Evolutionary conservation across 2,329 filamentous ascomycete species (phyloP).

Genomic region (Neofusicoccum cordaticola): DNA sequence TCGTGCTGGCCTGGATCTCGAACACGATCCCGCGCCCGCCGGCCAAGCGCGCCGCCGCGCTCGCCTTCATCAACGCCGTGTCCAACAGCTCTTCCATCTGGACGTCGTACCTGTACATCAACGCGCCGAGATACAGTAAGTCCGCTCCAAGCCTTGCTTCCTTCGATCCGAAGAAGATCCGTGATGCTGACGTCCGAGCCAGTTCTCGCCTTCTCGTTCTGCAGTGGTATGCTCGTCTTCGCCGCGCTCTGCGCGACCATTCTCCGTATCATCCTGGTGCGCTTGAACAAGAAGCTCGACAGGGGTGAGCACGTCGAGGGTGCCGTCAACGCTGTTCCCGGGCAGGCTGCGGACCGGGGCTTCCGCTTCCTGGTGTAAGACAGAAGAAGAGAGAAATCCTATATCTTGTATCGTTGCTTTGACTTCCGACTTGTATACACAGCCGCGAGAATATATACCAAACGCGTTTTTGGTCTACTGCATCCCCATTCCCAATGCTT

Average conservation of each 20-base stretch:
- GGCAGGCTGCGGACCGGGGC: conserved; percentile 57
- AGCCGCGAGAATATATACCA: neutral
- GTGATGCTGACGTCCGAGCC: neutral
- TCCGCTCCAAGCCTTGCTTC: neutral
- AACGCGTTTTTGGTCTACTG: neutral
- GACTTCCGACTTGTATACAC: neutral
- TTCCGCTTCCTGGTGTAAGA: conserved; percentile 63
- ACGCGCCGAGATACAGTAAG: conserved; percentile 25
- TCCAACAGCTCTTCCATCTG: conserved; percentile 70
- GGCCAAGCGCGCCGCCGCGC: conserved; percentile 68
- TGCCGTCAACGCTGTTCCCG: conserved; percentile 55
- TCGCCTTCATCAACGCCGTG: conserved; percentile 74
- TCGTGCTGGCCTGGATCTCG: conserved; percentile 70
- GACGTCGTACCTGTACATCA: conserved; percentile 65
- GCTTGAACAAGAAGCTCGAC: conserved; percentile 69
- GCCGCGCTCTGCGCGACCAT: conserved; percentile 62
- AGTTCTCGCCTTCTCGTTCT: conserved; percentile 64
- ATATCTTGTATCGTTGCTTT: neutral
- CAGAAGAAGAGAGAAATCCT: neutral
- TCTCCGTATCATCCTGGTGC: conserved; percentile 61
- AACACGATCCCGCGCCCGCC: conserved; percentile 73
- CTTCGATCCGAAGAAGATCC: too few relatives aligned
- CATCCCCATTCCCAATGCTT: neutral
- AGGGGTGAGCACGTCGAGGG: conserved; percentile 56
- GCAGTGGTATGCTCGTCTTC: conserved; percentile 63